These are phyloP conservation scores for Pseudomassariella vexata DNA, from an alignment of 2,329 filamentous ascomycete species.

Conservation along the genomic window DNA sequence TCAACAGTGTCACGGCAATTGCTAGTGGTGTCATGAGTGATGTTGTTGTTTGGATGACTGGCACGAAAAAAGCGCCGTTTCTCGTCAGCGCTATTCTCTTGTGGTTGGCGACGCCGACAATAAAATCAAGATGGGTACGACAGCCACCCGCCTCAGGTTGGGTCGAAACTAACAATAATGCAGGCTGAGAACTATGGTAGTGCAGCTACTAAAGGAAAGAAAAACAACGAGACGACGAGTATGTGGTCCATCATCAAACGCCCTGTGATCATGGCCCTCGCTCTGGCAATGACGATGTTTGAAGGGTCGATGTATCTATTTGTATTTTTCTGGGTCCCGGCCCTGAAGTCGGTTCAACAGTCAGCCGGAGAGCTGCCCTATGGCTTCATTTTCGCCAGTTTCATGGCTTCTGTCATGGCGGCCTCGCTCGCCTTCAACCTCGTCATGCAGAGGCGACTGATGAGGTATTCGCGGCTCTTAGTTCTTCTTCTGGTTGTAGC, in stretches of 20 bases:
- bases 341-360: slow-evolving; percentile 37
- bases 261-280: slow-evolving; percentile 43
- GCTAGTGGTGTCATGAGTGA: slow-evolving; percentile 46
- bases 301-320: slow-evolving; percentile 59
- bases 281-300: slow-evolving; percentile 49
- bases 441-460: slow-evolving; percentile 21
- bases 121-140: slow-evolving; percentile 43
- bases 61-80: slow-evolving; percentile 48
- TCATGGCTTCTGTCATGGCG: slow-evolving; percentile 23
- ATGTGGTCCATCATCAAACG: slow-evolving; percentile 27
- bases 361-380: slow-evolving; percentile 21
- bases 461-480: slow-evolving; percentile 28
- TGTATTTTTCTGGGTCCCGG: slow-evolving; percentile 57
- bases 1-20: slow-evolving; percentile 53
- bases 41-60: slow-evolving; percentile 38
- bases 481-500: slow-evolving; percentile 25
- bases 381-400: slow-evolving; percentile 21
- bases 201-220: slow-evolving; percentile 6
- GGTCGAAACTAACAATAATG: not conserved
- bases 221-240: slow-evolving; percentile 8
- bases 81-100: slow-evolving; percentile 37
- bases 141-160: not conserved
- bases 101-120: slow-evolving; percentile 35
- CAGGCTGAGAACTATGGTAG: slow-evolving; percentile 17
- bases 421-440: slow-evolving; percentile 22